Base-by-base conservation (phyloP, 352 stramenopile genomes). In the Phytopythium cucurbitacearum region DNA sequence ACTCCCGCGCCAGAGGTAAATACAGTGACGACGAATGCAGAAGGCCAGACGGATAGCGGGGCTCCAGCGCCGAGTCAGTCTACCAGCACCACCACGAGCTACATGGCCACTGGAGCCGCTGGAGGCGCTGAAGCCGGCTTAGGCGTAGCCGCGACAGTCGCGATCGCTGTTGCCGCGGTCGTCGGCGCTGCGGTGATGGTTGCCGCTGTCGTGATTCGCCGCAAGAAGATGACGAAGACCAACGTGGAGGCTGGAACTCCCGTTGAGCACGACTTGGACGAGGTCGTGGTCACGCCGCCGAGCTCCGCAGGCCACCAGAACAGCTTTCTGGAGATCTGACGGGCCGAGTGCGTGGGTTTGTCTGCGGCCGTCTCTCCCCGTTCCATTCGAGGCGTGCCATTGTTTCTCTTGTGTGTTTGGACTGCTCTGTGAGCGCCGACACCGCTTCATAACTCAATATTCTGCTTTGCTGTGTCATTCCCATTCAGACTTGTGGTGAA, bases 191-290 rank as follows among this genome's bases (percentile, higher is more conserved):
- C 59, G n/a, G 34, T 65, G 15, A 57, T 41, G 4, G 39, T 13
- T 16, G 57, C 52, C 34, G 57, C 53, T 21, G 32, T 59, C 7
- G 49, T 16, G 28, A 53, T 48, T 43, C 55, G 44, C 40, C 62
- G 62, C 40, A 48, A 46, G 7, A 69, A 51, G 28, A 54, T 54
- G 13, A 53, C 50, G n/a, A 47, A 51, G 37, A 21, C 16, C 8
- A 7, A 11, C 8, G n/a, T 32, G n/a, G 16, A 13, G 12, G 13
- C 40, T 7, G 9, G 13, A 13, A 45, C 11, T 28, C 21, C 21
- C 2, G 21, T 28, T 16, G n/a, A 28, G 12, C 40, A 45, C 13
- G 11, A 28, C 13, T 32, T 16, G 13, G 40, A 28, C 9, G 40
- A 45, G 5, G 40, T 45, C 13, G 40, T 16, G 13, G 13, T 45